These are phyloP conservation scores for Pisolithus sp. DNA, from an alignment of 768 basidiomycete species.

Conservation along the genomic window DNA sequence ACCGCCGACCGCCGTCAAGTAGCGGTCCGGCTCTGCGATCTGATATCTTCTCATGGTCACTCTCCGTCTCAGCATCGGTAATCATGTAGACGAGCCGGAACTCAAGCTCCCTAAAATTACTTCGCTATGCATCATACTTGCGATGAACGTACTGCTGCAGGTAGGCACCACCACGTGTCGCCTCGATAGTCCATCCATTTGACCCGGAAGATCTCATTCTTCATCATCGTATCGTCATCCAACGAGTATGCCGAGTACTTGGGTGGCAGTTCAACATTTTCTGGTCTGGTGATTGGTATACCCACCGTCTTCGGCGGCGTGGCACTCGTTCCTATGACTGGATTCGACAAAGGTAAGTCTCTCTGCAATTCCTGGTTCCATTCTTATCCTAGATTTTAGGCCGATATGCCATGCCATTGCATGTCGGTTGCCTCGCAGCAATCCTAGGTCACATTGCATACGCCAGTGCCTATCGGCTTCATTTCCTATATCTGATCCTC, in stretches of 20 bases:
- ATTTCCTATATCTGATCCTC: constrained; percentile 64
- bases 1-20: too few relatives aligned
- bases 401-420: constrained; percentile 47
- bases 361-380: background rate
- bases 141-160: constrained; percentile 40
- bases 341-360: constrained; percentile 46
- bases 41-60: background rate
- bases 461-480: constrained; percentile 50
- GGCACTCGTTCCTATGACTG: constrained; percentile 48
- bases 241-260: constrained; percentile 55
- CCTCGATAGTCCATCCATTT: background rate
- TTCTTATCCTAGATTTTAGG: constrained; percentile 30
- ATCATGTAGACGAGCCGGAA: constrained; percentile 22
- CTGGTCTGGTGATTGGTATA: constrained; percentile 61
- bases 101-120: constrained; percentile 42
- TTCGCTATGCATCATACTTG: constrained; percentile 41
- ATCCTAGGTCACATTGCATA: constrained; percentile 56
- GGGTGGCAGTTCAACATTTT: constrained; percentile 65
- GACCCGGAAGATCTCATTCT: constrained; percentile 52
- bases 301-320: constrained; percentile 59
- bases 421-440: constrained; percentile 45
- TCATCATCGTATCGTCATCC: constrained; percentile 63
- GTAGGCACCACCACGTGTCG: constrained; percentile 20
- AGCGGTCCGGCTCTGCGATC: too few relatives aligned
- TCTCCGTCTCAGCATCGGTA: background rate